Base-by-base conservation (phyloP, 2,329 filamentous ascomycete species). In the Zymoseptoria ardabiliae region DNA sequence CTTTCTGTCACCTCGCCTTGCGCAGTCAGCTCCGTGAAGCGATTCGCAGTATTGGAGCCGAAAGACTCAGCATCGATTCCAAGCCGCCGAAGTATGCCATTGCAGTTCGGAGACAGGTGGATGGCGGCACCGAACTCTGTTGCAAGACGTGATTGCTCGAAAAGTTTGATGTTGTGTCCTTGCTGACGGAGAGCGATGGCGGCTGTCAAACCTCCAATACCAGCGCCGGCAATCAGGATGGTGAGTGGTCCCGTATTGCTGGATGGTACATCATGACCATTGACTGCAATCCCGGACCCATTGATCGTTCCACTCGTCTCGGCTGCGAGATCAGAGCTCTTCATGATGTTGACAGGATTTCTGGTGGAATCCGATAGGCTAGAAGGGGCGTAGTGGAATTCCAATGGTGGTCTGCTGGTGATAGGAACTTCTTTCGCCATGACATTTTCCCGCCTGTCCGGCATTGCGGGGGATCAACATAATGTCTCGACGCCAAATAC, bases 51-150 rank as follows among this genome's bases (percentile, higher is more conserved):
- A 20, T 58, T 63, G 13, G 63, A 62, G 3, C 61, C 63, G 10
- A 63, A 60, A 8, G 23, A 50, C 55, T 65, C 59, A 11, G 81
- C 69, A 50, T 22, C 21, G 9, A 65, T 57, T 19, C 61, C 59
- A 2, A 62, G 30, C 30, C 76, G 71, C 10, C 72, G 70, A 3
- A 88, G 72, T 2, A 87, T 70, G 0, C 82, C 81, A 68, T 85
- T 85, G 2, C 79, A 74, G 65, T 88, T 88, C 0, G 85, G 83
- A 0, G 82, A 79, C 4, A 87, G 69, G 65, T 87, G 83, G n/a
- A 87, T 78, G 0, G 84, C 84, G 2, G 85, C 84, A 0, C 84
- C 85, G 1, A 77, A 72, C 69, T 86, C 84, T 55, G 75, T 79
- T 17, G 79, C 78, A 35, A 85, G 79, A 1, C 74, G 73, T 0